phyloP scores from a whole-genome alignment of 441 rosid species.

The Capsella rubella region DNA sequence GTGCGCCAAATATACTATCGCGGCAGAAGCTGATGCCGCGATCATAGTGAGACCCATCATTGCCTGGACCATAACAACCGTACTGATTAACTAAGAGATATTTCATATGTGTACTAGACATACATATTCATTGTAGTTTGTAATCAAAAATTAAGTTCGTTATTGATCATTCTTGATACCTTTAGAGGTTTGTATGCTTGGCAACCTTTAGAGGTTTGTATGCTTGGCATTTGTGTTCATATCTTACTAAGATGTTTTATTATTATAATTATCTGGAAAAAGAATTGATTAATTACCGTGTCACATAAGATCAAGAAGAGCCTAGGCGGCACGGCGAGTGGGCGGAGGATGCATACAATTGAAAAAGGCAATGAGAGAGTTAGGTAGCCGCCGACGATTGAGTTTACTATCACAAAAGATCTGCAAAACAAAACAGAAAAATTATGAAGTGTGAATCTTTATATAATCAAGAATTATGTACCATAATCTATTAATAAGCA shows the following conservation, averaged over 20 bases:
- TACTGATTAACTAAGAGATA: not conserved
- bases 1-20: constrained; percentile 77
- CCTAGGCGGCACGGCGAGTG: constrained; percentile 61
- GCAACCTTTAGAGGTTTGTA: not conserved
- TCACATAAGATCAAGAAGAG: constrained; percentile 66
- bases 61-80: constrained; percentile 43
- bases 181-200: not conserved
- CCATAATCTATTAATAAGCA: not conserved
- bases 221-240: not conserved
- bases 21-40: constrained; percentile 65
- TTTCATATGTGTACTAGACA: not conserved
- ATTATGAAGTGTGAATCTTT: not conserved
- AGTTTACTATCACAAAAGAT: constrained; percentile 68
- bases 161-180: not conserved
- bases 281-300: constrained; percentile 45
- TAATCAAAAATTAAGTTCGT: not conserved
- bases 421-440: constrained; percentile 45
- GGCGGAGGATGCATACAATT: constrained; percentile 70
- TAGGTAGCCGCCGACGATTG: constrained; percentile 63
- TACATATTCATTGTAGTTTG: not conserved
- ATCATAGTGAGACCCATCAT: constrained; percentile 55
- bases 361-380: constrained; percentile 80
- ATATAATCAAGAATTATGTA: not conserved
- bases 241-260: not conserved
- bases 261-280: too few relatives aligned